Evolutionary conservation across 129 eudicot genomes (phyloP).

Genomic region (Flaveria robusta): DNA sequence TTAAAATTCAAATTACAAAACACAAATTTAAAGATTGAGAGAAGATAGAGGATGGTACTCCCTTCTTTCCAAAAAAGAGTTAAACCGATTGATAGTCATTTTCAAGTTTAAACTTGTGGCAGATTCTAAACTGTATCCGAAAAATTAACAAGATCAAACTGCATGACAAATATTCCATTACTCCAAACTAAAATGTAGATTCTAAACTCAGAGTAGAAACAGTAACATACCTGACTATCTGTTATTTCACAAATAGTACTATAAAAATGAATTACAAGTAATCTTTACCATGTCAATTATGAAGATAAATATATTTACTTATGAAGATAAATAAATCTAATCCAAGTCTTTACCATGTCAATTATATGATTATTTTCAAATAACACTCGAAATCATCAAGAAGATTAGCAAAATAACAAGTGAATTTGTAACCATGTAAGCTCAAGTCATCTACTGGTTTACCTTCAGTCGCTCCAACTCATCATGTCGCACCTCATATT

Average conservation of each 20-base stretch:
- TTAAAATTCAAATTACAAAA: constrained; percentile 5
- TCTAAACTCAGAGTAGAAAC: no score
- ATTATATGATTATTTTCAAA: not conserved
- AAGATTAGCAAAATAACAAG: not conserved
- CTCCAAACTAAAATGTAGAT: no score
- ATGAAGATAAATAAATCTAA: constrained; percentile 9
- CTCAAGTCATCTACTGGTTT: not conserved
- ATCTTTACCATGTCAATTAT: no score
- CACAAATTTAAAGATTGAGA: not conserved
- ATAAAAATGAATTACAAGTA: no score
- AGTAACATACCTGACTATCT: no score
- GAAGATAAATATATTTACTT: no score
- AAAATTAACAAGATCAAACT: no score
- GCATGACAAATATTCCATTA: no score
- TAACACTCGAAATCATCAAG: constrained; percentile 3
- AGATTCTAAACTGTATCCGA: no score
- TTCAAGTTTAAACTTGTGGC: constrained; percentile 2
- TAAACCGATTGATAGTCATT: not conserved
- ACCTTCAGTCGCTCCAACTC: constrained; percentile 37
- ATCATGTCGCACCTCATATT: constrained; percentile 27
- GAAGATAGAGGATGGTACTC: not conserved
- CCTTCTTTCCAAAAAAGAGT: constrained; percentile 1
- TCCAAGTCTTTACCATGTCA: constrained; percentile 11
- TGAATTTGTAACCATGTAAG: not conserved
- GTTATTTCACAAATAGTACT: no score